A percentile compares a stretch with the other conserved stretches of the same genome.
These are phyloP conservation scores for Globisporangium ultimum DNA, from an alignment of 352 stramenopile genomes.

Conservation along the genomic window DNA sequence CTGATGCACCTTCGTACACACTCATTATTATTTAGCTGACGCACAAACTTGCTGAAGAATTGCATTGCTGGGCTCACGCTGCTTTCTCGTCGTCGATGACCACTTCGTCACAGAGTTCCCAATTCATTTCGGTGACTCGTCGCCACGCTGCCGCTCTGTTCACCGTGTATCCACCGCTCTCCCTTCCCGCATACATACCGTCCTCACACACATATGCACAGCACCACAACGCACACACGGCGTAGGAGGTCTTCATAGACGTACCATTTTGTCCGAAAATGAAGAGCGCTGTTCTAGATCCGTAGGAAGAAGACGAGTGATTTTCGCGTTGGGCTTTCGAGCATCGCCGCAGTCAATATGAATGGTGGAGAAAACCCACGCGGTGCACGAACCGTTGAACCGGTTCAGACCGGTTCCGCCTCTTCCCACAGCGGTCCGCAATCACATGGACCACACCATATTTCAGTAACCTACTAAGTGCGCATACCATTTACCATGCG, in stretches of 20 bases:
- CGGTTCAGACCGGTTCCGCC: slow-evolving; percentile 8
- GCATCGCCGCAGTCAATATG: slow-evolving; percentile 25
- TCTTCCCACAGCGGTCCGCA: too few relatives aligned
- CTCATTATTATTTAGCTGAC: too few relatives aligned
- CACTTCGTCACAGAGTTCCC: too few relatives aligned
- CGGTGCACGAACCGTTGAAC: slow-evolving; percentile 10
- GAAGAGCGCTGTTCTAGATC: slow-evolving; percentile 59
- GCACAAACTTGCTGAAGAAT: too few relatives aligned
- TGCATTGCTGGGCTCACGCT: too few relatives aligned
- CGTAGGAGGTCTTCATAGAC: slow-evolving; percentile 11
- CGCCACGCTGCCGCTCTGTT: background rate
- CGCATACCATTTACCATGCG: slow-evolving; percentile 7
- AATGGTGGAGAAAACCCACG: slow-evolving; percentile 41
- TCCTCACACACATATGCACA: background rate
- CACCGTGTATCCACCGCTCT: background rate
- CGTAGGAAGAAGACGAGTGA: slow-evolving; percentile 88
- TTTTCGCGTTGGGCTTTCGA: slow-evolving; percentile 27
- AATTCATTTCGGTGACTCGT: too few relatives aligned
- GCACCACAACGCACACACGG: background rate
- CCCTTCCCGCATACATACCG: background rate
- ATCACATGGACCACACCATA: slow-evolving; percentile 23
- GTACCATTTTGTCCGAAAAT: slow-evolving; percentile 66
- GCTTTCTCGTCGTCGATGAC: too few relatives aligned
- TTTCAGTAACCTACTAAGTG: slow-evolving; percentile 11
- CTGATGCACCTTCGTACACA: too few relatives aligned